phyloP scores from a whole-genome alignment of 164 flowering plant genomes.

The Magnolia changhungtana region DNA sequence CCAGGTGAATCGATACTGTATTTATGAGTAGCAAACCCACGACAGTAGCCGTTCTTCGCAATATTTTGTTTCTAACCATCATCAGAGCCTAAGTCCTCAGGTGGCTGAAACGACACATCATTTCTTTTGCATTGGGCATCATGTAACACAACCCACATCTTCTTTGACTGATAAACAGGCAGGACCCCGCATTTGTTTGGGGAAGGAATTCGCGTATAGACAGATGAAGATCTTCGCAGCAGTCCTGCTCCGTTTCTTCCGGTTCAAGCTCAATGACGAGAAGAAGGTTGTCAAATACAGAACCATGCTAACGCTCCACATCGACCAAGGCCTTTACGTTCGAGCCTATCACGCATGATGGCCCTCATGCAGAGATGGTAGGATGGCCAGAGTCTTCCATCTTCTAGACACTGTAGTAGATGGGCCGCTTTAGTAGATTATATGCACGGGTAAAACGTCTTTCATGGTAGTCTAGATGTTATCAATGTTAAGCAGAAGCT shows the following conservation, averaged over 20 bases:
- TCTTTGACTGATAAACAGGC: slow-evolving; percentile 37
- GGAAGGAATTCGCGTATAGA: slow-evolving; percentile 71
- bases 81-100: too few relatives aligned
- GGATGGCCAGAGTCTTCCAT: neutral
- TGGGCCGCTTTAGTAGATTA: neutral
- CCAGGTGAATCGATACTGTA: too few relatives aligned
- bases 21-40: too few relatives aligned
- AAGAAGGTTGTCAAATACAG: slow-evolving; percentile 36
- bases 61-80: too few relatives aligned
- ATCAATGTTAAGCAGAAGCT: too few relatives aligned
- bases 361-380: neutral
- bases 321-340: slow-evolving; percentile 55
- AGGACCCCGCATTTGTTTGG: slow-evolving; percentile 67
- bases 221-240: slow-evolving; percentile 72
- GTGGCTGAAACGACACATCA: too few relatives aligned
- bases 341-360: slow-evolving; percentile 28
- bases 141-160: neutral
- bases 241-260: slow-evolving; percentile 45
- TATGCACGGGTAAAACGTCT: too few relatives aligned
- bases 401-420: neutral
- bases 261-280: slow-evolving; percentile 52
- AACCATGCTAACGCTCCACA: slow-evolving; percentile 69
- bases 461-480: too few relatives aligned
- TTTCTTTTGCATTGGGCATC: neutral
- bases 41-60: too few relatives aligned